These are phyloP conservation scores for Tetrahymena malaccensis DNA, from an alignment of 73 alveolate species.

Conservation along the genomic window DNA sequence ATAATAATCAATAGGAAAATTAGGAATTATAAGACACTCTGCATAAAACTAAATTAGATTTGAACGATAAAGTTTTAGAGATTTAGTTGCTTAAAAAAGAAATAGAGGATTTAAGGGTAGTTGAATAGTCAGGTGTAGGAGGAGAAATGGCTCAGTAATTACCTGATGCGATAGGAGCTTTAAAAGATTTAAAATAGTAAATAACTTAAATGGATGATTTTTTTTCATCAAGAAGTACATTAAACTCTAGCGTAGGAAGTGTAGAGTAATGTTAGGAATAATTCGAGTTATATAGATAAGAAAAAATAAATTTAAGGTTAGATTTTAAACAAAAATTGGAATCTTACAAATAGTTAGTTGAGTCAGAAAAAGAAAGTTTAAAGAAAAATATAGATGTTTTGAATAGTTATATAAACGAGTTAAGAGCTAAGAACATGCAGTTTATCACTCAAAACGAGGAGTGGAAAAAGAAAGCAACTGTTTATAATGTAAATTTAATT, in stretches of 20 bases:
- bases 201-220: not conserved
- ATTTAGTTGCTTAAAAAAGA: not conserved
- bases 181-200: not conserved
- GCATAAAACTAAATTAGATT: not conserved
- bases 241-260: not conserved
- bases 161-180: not conserved
- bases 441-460: not conserved
- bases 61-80: not conserved
- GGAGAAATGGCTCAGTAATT: not conserved
- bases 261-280: not conserved
- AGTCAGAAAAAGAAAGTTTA: not conserved
- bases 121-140: not conserved
- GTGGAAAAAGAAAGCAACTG: not conserved
- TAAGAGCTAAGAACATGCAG: not conserved
- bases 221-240: not conserved
- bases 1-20: not conserved
- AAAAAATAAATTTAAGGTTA: not conserved
- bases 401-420: not conserved
- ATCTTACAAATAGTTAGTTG: not conserved
- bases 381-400: not conserved
- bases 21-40: not conserved
- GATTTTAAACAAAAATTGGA: not conserved
- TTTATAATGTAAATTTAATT: not conserved
- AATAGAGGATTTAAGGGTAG: not conserved
- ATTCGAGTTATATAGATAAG: not conserved